Evolutionary conservation across 2,329 filamentous ascomycete genomes (phyloP).

Genomic region (Phialemoniopsis sp.): DNA sequence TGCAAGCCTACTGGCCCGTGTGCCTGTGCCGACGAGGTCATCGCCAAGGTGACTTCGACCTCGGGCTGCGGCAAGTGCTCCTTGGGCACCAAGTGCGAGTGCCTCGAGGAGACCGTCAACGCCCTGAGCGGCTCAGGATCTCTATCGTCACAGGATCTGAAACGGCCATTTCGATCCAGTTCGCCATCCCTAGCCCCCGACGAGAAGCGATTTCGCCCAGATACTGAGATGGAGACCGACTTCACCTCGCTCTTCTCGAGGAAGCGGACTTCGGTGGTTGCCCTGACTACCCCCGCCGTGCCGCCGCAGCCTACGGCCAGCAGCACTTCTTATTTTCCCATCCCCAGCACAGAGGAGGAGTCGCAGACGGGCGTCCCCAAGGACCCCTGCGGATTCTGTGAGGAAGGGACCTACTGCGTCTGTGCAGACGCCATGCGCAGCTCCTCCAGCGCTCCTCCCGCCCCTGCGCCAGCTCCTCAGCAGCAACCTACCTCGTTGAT

Average conservation of each 20-base stretch:
- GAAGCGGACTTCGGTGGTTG: constrained; percentile 23
- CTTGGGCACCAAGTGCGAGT: constrained; percentile 58
- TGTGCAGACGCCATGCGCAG: constrained; percentile 45
- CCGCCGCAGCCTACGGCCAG: constrained; percentile 18
- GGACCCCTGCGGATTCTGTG: constrained; percentile 79
- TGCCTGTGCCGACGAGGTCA: constrained; percentile 55
- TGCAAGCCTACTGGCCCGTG: constrained; percentile 50
- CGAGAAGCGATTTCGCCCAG: constrained; percentile 53
- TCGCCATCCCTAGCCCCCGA: constrained; percentile 36
- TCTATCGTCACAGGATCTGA: constrained; percentile 36
- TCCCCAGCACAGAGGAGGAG: too few relatives aligned
- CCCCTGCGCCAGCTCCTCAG: constrained; percentile 5
- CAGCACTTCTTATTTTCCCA: too few relatives aligned
- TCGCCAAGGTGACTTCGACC: constrained; percentile 44
- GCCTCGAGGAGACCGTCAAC: constrained; percentile 43
- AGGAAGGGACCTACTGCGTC: constrained; percentile 76
- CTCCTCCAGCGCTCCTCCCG: constrained; percentile 16
- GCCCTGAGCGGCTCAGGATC: constrained; percentile 14
- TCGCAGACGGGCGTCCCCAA: constrained; percentile 27
- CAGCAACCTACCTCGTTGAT: constrained; percentile 10
- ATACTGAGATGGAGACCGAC: constrained; percentile 62
- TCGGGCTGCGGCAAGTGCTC: constrained; percentile 65
- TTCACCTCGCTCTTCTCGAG: constrained; percentile 65
- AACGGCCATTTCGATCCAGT: constrained; percentile 35
- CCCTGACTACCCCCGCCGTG: constrained; percentile 11